Base-by-base conservation (phyloP, 2,329 filamentous ascomycete species). In the Phialemoniopsis sp. region DNA sequence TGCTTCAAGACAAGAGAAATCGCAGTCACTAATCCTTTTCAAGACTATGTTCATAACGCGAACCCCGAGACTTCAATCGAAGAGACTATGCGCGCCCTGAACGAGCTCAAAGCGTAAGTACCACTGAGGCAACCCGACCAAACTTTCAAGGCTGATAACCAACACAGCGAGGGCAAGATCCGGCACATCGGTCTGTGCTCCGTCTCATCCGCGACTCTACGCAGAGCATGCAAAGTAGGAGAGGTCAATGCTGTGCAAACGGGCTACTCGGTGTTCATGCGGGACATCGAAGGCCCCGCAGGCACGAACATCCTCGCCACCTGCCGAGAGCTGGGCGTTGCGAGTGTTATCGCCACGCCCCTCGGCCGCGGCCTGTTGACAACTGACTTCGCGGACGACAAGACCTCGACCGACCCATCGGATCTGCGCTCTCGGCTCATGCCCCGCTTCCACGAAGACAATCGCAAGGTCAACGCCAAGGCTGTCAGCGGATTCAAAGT, bases 301-400 rank as follows among this genome's bases (percentile, higher is more conserved):
- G 55, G 64, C 31, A 69, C 66, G 1, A 54, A 67, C 16, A 58
- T 84, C 2, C 60, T 82, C 2, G 57, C 64, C 19, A 77, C 78
- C 0, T 73, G 68, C 42, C 66, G 72, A n/a, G 75, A 82, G 50
- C 69, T 84, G 3, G 78, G 77, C 2, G 62, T 79, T 3, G 62
- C 74, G 1, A 59, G 77, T 5, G 66, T 85, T 3, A 70, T 75
- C 3, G 82, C 79, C 57, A 72, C 68, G 13, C 80, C 80, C 3
- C 66, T 85, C 3, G 78, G 77, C 3, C 68, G 78, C 2, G 79
- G 80, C 8, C 57, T 83, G 42, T 50, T 84, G 18, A 71, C 73
- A 0, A 76, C 77, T 7, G 53, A 57, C 5, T 62, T 80, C 36
- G n/a, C n/a, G n/a, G n/a, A n/a, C n/a, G n/a, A n/a, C n/a, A n/a